Evolutionary conservation across 2,329 filamentous ascomycete species (phyloP).

Genomic region (Xylariaceae sp.): DNA sequence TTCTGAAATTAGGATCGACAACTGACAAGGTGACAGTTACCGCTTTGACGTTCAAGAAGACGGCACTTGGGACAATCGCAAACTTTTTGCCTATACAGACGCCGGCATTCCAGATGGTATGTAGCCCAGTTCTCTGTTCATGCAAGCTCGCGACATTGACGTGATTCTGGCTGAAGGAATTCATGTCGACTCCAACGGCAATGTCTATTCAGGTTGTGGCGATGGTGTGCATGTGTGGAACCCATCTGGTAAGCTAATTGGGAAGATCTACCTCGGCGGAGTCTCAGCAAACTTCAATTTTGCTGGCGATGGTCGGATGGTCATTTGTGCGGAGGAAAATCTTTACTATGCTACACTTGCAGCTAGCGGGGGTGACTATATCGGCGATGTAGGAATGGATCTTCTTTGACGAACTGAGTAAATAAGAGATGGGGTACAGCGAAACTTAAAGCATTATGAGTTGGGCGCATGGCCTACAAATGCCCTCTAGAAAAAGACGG

Average conservation of each 20-base stretch:
- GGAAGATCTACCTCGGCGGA: constrained; percentile 59
- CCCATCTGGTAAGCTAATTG: constrained; percentile 50
- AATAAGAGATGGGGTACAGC: too few species aligned
- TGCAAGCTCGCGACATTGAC: neutral
- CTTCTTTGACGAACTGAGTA: too few species aligned
- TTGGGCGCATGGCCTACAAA: too few species aligned
- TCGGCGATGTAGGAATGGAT: constrained; percentile 7
- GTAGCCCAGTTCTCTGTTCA: constrained; percentile 8
- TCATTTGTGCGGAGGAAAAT: constrained; percentile 46
- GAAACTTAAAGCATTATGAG: too few species aligned
- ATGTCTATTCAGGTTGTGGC: constrained; percentile 56
- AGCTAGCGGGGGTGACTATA: constrained; percentile 28
- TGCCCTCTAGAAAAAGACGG: too few species aligned
- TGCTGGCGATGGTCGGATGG: constrained; percentile 44
- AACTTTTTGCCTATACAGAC: constrained; percentile 59
- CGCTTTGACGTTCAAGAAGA: constrained; percentile 49
- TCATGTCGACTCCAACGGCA: constrained; percentile 56
- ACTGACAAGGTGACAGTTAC: constrained; percentile 40
- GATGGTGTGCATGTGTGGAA: constrained; percentile 57
- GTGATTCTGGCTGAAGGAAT: constrained; percentile 47
- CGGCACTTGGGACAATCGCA: constrained; percentile 51
- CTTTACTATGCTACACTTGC: constrained; percentile 44
- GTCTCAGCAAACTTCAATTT: constrained; percentile 54
- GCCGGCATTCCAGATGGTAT: constrained; percentile 61
- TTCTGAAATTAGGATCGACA: neutral